Percentiles rank a stretch among this genome's conserved stretches.
Evolutionary conservation across 1,284 basidiomycete species (phyloP).

Genomic region (Ustilago shanxiensis): DNA sequence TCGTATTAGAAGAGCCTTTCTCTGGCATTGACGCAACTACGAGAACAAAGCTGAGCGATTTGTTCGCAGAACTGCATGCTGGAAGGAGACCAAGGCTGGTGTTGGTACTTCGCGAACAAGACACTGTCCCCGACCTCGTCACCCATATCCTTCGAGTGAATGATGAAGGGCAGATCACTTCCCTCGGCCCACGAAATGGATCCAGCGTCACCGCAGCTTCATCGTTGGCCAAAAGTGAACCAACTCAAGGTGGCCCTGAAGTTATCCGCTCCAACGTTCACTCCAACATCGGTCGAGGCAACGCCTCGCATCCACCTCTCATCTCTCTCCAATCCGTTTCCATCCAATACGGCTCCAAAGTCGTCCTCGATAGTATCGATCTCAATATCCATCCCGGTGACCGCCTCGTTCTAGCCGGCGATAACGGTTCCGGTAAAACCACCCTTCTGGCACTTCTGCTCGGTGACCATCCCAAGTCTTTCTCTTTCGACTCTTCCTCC

Average conservation of each 20-base stretch:
- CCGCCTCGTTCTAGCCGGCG: constrained; percentile 69
- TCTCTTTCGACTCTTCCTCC: constrained; percentile 72
- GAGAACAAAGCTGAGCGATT: constrained; percentile 25
- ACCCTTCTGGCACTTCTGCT: constrained; percentile 91
- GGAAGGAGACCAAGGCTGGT: constrained; percentile 75
- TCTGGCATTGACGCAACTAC: constrained; percentile 50
- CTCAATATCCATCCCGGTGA: constrained; percentile 49
- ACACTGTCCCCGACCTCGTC: constrained; percentile 85
- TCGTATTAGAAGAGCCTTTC: constrained; percentile 64
- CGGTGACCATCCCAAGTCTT: constrained; percentile 94
- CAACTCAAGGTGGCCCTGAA: constrained; percentile 16
- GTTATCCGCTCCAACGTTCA: constrained; percentile 18
- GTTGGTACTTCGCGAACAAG: constrained; percentile 83
- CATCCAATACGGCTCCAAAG: constrained; percentile 79
- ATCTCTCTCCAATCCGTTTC: constrained; percentile 78
- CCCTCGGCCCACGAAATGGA: constrained; percentile 69
- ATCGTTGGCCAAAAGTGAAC: neutral
- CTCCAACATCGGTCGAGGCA: constrained; percentile 30
- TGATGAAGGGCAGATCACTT: constrained; percentile 72
- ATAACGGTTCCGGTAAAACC: constrained; percentile 83
- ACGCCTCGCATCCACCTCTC: constrained; percentile 71
- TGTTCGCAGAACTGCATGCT: constrained; percentile 76
- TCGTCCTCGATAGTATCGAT: constrained; percentile 71
- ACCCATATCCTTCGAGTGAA: constrained; percentile 79
- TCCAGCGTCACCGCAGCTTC: neutral